These are phyloP conservation scores for Termitomyces sp. DNA, from an alignment of 768 basidiomycete genomes.

Conservation along the genomic window DNA sequence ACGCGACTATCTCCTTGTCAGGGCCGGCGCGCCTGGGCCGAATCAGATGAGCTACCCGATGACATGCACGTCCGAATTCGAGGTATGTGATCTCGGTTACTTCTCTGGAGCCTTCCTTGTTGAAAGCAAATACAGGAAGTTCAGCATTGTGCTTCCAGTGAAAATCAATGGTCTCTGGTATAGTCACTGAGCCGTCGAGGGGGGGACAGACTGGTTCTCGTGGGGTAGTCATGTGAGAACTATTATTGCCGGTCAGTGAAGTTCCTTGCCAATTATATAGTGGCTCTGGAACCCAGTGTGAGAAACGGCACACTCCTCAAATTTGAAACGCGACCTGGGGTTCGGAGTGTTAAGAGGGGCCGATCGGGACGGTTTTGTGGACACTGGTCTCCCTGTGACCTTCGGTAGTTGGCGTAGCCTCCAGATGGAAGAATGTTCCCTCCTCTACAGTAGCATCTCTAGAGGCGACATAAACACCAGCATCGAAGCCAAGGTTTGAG, in stretches of 20 bases:
- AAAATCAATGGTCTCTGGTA: conserved; percentile 17
- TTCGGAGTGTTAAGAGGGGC: neutral
- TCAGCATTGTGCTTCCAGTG: conserved; percentile 16
- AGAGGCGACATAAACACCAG: neutral
- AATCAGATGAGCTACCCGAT: conserved; percentile 28
- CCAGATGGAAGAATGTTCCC: neutral
- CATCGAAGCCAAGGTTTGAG: neutral
- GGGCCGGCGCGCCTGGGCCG: conserved; percentile 19
- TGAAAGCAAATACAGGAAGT: conserved; percentile 15
- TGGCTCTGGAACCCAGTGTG: neutral
- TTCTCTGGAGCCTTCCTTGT: conserved; percentile 10
- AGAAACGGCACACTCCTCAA: too few species aligned
- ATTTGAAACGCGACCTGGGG: neutral
- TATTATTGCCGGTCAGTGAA: neutral
- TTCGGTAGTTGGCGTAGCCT: neutral
- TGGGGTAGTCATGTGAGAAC: neutral
- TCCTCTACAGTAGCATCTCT: neutral
- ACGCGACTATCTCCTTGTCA: conserved; percentile 20
- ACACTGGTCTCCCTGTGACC: neutral
- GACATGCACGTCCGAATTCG: conserved; percentile 34
- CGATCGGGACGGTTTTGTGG: neutral
- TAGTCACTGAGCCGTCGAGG: conserved; percentile 9
- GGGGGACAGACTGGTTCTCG: conserved; percentile 10
- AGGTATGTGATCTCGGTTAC: conserved; percentile 23
- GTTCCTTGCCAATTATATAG: neutral